A percentile compares a stretch with the other conserved stretches of the same genome.
Conservation (phyloP, 140 eudicot species). For the Flaveria floridana region DNA sequence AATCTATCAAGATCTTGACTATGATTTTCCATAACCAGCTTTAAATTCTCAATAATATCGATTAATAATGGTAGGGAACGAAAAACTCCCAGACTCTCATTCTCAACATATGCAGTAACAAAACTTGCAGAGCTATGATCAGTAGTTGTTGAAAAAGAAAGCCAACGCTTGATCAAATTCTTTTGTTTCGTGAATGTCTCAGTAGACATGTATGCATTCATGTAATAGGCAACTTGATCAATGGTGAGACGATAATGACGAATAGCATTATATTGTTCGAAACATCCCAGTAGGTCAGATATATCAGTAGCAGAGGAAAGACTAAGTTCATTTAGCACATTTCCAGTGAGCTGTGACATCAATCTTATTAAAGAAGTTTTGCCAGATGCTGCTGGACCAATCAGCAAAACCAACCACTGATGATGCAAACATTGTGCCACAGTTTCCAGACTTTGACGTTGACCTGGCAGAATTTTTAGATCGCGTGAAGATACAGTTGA, state of each 20-base stretch:
- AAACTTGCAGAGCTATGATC: constrained; percentile 41
- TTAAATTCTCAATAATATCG: constrained; percentile 54
- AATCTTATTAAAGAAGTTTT: constrained; percentile 80
- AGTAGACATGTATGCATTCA: constrained; percentile 57
- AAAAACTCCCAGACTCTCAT: constrained; percentile 39
- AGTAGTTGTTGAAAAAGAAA: constrained; percentile 51
- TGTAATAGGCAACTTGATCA: constrained; percentile 61
- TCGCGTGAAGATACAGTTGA: constrained; percentile 39
- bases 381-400: constrained; percentile 94
- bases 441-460: constrained; percentile 73
- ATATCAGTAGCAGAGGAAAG: constrained; percentile 94
- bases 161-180: constrained; percentile 54
- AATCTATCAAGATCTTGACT: constrained; percentile 53
- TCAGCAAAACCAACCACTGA: constrained; percentile 81
- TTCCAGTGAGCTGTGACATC: constrained; percentile 81
- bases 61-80: constrained; percentile 44
- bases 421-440: constrained; percentile 68
- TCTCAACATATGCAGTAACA: constrained; percentile 37
- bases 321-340: constrained; percentile 74
- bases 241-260: constrained; percentile 65
- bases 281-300: constrained; percentile 89
- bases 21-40: constrained; percentile 36
- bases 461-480: constrained; percentile 66
- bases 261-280: constrained; percentile 86
- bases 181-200: constrained; percentile 40